phyloP scores from a whole-genome alignment of 163 green algal species.

The Scenedesmus sp. region DNA sequence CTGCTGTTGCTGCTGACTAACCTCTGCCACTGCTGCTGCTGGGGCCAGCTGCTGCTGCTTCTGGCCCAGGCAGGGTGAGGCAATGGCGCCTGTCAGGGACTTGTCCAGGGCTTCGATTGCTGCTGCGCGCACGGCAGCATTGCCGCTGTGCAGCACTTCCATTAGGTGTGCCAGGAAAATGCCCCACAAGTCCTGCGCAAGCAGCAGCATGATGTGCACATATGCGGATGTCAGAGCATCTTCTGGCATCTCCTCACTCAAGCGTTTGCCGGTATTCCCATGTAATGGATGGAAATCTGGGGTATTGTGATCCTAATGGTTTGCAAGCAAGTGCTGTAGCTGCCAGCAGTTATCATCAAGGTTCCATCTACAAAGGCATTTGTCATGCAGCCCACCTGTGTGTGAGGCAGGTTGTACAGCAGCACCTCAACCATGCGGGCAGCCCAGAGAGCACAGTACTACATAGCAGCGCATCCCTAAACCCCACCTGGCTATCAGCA shows the following conservation, averaged over 20 bases:
- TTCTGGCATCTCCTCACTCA: too few species aligned
- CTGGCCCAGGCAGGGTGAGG: background rate
- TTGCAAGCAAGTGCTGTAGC: too few species aligned
- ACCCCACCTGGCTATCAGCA: too few species aligned
- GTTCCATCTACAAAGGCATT: too few species aligned
- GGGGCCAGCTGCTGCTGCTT: conserved; percentile 13
- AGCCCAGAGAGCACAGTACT: too few species aligned
- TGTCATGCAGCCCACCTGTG: conserved; percentile 68
- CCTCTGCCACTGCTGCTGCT: background rate
- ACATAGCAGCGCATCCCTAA: too few species aligned
- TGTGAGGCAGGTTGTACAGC: conserved; percentile 77
- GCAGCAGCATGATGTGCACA: background rate
- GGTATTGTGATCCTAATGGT: too few species aligned
- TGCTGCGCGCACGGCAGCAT: conserved; percentile 62
- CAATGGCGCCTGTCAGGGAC: conserved; percentile 75
- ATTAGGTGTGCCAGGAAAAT: conserved; percentile 87
- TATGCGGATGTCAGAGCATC: too few species aligned
- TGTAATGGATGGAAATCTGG: too few species aligned
- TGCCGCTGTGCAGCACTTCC: conserved; percentile 73
- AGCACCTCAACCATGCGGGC: conserved; percentile 89
- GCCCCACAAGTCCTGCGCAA: conserved; percentile 80
- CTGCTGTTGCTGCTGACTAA: background rate
- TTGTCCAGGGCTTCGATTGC: conserved; percentile 80
- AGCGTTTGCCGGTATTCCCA: too few species aligned
- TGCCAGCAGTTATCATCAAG: too few species aligned